Evolutionary conservation across 2,329 filamentous ascomycete genomes (phyloP), one percentile per base, ranked within the genome.

Genomic region (Cordyceps militaris): DNA sequence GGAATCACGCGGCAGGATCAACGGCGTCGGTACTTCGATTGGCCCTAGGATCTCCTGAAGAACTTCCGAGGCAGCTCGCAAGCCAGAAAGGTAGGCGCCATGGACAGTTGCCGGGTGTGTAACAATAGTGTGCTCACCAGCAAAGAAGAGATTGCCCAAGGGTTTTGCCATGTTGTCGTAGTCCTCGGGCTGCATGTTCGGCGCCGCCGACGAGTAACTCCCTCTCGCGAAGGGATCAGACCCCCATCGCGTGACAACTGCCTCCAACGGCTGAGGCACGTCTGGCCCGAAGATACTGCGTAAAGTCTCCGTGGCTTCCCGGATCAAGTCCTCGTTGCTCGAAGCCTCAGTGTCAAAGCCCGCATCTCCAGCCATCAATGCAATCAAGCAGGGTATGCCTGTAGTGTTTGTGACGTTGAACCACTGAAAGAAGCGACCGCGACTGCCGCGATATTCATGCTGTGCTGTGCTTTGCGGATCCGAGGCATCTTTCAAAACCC

Each of bases 51-150:
- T 82, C 3, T 83, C 77, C 56, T 93, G 86, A 38, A 96, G 77
- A 2, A 99, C 82, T 67, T 97, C 92, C 3, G 89, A 87, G 11
- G 94, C 94, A 3, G 88, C 94, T 51, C 94, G 86, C 6, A 99
- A 78, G 3, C 94, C 95, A 2, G 94, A 97, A 4, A 99, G 77
- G 68, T 97, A 99, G 9, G 94, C 95, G 6, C 94, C 94, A 64
- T 99, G 94, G 0, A 99, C 94, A 2, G 94, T 99, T 32, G 95
- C 94, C 13, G 95, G 94, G 69, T 99, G 92, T 0, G 91, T 96
- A 48, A 90, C 91, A 65, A 89, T 97, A 1, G 95, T 99, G 60
- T 96, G 94, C 72, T 99, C 94, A 49, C 94, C 94, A 16, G 93
- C 94, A 71, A 99, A 99, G 72, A 93, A 90, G 9, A 99, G 76